Evolutionary conservation across 2,329 filamentous ascomycete genomes (phyloP).

Genomic region (Calycina herbarum): DNA sequence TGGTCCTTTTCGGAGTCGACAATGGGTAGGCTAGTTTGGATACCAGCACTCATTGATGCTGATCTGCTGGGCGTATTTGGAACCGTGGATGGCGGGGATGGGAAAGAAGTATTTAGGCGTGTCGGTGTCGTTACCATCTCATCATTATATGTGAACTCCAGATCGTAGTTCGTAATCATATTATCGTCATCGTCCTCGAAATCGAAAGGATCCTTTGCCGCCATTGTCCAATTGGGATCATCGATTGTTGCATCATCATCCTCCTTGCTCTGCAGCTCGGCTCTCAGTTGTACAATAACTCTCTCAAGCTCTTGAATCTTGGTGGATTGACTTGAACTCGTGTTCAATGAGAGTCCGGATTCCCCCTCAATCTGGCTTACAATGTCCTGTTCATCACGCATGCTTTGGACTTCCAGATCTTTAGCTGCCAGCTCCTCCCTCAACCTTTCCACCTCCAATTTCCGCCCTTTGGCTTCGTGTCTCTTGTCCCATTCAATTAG

Average conservation of each 20-base stretch:
- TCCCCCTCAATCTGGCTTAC: slow-evolving; percentile 34
- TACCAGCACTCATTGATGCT: slow-evolving; percentile 24
- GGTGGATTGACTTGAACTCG: slow-evolving; percentile 21
- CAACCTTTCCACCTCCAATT: slow-evolving; percentile 51
- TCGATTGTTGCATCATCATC: slow-evolving; percentile 20
- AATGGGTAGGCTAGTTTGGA: slow-evolving; percentile 25
- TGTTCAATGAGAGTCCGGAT: slow-evolving; percentile 22
- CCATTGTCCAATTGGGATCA: slow-evolving; percentile 50
- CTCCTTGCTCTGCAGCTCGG: slow-evolving; percentile 31
- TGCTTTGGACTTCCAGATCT: slow-evolving; percentile 34
- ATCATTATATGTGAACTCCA: slow-evolving; percentile 20
- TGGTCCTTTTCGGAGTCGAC: slow-evolving; percentile 30
- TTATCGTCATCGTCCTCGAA: slow-evolving; percentile 33
- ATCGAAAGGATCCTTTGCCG: slow-evolving; percentile 47
- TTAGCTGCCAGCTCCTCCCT: slow-evolving; percentile 44
- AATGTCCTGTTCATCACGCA: slow-evolving; percentile 34
- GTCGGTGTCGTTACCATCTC: slow-evolving; percentile 34
- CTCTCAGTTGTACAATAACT: slow-evolving; percentile 31
- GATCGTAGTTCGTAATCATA: slow-evolving; percentile 38
- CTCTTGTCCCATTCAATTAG: slow-evolving; percentile 49
- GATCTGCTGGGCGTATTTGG: slow-evolving; percentile 34
- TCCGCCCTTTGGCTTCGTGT: slow-evolving; percentile 41
- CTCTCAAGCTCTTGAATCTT: slow-evolving; percentile 34
- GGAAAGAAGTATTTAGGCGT: slow-evolving; percentile 34
- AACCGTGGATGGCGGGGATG: slow-evolving; percentile 35